Evolutionary conservation across 768 basidiomycete species (phyloP).

Genomic region (Termitomyces eurrhizus): DNA sequence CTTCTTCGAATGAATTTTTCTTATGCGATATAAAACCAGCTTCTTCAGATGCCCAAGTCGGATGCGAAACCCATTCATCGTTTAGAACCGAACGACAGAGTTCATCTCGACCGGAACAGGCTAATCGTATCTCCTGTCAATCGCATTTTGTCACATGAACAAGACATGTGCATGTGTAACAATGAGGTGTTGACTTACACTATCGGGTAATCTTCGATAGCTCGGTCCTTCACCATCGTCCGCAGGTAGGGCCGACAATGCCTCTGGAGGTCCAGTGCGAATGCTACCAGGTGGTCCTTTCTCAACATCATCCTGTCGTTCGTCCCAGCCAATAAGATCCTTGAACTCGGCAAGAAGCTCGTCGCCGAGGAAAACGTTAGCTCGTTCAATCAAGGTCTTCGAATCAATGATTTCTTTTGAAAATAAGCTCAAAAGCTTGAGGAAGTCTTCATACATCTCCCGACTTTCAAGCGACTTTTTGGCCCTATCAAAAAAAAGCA

Average conservation of each 20-base stretch:
- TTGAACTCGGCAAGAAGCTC: constrained; percentile 84
- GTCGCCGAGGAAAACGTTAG: constrained; percentile 79
- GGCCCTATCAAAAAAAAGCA: constrained; percentile 92
- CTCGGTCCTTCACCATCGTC: constrained; percentile 91
- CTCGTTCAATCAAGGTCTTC: constrained; percentile 74
- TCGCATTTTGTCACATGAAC: constrained; percentile 5
- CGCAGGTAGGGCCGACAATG: constrained; percentile 71
- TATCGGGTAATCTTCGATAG: constrained; percentile 85
- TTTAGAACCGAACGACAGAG: constrained; percentile 95
- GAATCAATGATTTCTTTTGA: constrained; percentile 89
- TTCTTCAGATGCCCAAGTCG: constrained; percentile 97
- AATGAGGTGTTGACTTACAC: constrained; percentile 51
- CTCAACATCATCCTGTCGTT: constrained; percentile 53
- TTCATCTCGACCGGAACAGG: constrained; percentile 92
- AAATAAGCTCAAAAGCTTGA: constrained; percentile 89
- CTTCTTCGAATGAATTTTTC: constrained; percentile 96
- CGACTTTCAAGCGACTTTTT: constrained; percentile 74
- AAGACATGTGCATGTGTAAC: not conserved
- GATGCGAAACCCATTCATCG: constrained; percentile 97
- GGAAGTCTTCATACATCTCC: constrained; percentile 87
- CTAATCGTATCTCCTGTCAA: constrained; percentile 76
- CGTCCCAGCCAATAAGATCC: constrained; percentile 79
- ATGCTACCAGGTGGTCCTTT: constrained; percentile 77
- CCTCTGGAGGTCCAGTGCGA: constrained; percentile 71
- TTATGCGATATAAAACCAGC: constrained; percentile 92